Conservation (phyloP, 768 basidiomycete genomes). For the Rhodocollybia butyracea region DNA sequence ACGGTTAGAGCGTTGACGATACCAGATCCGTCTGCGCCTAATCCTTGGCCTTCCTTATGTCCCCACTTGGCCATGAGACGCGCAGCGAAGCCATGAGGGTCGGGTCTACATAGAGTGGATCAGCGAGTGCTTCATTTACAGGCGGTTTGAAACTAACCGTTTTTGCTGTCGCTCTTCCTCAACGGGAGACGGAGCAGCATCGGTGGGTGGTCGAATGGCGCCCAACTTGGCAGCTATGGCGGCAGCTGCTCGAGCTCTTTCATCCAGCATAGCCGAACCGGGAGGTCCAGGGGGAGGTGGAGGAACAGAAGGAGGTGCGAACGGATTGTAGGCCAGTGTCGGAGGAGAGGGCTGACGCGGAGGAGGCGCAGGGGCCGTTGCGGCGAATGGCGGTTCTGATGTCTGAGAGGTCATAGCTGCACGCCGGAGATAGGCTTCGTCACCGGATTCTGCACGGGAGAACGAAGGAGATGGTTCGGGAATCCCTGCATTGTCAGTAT, state of each 20-base stretch:
- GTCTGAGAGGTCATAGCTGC: constrained; percentile 50
- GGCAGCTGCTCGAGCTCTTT: constrained; percentile 71
- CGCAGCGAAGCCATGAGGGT: constrained; percentile 75
- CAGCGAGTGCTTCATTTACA: background rate
- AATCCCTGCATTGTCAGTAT: constrained; percentile 19
- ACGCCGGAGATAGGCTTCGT: constrained; percentile 66
- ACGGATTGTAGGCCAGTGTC: constrained; percentile 64
- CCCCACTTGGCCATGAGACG: constrained; percentile 96
- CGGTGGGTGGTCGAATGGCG: constrained; percentile 34
- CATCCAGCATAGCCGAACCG: constrained; percentile 47
- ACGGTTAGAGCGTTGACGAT: constrained; percentile 89
- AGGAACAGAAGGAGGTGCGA: constrained; percentile 58
- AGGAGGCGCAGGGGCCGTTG: constrained; percentile 20
- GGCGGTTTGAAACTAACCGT: background rate
- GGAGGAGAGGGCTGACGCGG: constrained; percentile 27
- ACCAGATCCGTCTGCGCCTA: constrained; percentile 80
- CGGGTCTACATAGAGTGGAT: constrained; percentile 33
- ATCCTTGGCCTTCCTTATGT: constrained; percentile 89
- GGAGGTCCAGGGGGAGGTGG: constrained; percentile 47
- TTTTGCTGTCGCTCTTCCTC: constrained; percentile 27
- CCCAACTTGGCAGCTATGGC: constrained; percentile 77
- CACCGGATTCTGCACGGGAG: constrained; percentile 44
- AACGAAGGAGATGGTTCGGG: constrained; percentile 13
- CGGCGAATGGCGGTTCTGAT: constrained; percentile 25
- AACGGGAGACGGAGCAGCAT: constrained; percentile 22